These are phyloP conservation scores for Arctium minus DNA, from an alignment of 129 eudicot species.

Conservation along the genomic window DNA sequence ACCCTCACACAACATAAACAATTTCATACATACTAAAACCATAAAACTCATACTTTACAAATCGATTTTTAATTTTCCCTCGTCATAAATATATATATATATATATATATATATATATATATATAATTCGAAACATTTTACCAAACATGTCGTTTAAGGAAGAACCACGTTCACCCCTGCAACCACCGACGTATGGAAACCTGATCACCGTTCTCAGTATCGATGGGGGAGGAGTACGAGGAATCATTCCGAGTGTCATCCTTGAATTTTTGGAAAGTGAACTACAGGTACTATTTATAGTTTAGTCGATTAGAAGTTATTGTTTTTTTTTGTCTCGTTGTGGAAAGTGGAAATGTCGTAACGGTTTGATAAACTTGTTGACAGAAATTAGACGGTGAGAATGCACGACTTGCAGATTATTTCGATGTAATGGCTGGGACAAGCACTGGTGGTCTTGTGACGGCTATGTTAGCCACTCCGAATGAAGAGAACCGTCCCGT, in stretches of 20 bases:
- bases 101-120: too few species aligned
- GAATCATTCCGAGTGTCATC: conserved; percentile 47
- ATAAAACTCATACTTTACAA: background rate
- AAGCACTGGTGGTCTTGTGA: conserved; percentile 61
- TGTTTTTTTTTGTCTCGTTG: background rate
- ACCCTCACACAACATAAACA: background rate
- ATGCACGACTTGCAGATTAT: conserved; percentile 52
- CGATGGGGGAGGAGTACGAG: conserved; percentile 65
- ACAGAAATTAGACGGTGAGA: conserved; percentile 47
- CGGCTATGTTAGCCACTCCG: conserved; percentile 56
- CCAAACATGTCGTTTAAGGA: conserved; percentile 21
- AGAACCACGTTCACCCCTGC: conserved; percentile 17
- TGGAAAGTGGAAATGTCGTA: background rate
- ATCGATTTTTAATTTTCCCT: background rate
- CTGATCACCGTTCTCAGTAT: conserved; percentile 50
- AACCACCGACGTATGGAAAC: conserved; percentile 32
- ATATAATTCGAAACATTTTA: background rate
- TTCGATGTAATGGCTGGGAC: conserved; percentile 60
- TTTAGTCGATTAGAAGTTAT: background rate
- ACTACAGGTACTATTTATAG: conserved; percentile 21
- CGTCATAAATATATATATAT: background rate
- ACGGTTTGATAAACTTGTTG: background rate
- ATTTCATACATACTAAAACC: background rate
- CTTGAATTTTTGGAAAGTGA: conserved; percentile 37
- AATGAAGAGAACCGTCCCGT: conserved; percentile 41